phyloP scores from a whole-genome alignment of 768 basidiomycete species.

The Pisolithus marmoratus region DNA sequence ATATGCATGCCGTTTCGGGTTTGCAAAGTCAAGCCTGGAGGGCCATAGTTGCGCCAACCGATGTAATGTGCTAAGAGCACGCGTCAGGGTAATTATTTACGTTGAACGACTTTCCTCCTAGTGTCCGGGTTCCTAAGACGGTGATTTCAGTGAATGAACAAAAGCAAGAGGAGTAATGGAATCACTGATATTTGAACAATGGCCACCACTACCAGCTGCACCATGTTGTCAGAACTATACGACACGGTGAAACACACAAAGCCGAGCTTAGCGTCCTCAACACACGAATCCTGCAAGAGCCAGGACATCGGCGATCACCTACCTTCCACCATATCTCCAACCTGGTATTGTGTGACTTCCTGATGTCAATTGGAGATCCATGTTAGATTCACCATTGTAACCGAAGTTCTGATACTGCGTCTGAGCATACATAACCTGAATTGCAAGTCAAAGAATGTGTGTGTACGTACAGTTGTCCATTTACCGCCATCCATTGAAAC shows the following conservation, averaged over 20 bases:
- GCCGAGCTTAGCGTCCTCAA: conserved; percentile 42
- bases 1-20: conserved; percentile 28
- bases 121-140: conserved; percentile 20
- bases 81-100: conserved; percentile 36
- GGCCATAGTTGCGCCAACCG: conserved; percentile 45
- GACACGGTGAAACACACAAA: conserved; percentile 37
- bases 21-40: conserved; percentile 26
- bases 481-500: conserved; percentile 34
- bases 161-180: neutral
- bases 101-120: conserved; percentile 30
- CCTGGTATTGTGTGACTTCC: conserved; percentile 28
- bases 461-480: neutral
- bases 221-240: conserved; percentile 42
- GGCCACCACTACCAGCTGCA: conserved; percentile 31
- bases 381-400: conserved; percentile 24
- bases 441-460: conserved; percentile 1
- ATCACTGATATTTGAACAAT: conserved; percentile 30
- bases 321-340: conserved; percentile 25
- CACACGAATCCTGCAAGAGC: conserved; percentile 25
- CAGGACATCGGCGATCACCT: conserved; percentile 2
- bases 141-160: neutral
- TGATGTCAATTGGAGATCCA: conserved; percentile 31
- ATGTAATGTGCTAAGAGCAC: conserved; percentile 36
- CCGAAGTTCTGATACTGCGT: conserved; percentile 10
- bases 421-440: conserved; percentile 21